Evolutionary conservation across 441 rosid species (phyloP), one percentile per base, ranked within the genome.

Genomic region (Adansonia rubrostipa): DNA sequence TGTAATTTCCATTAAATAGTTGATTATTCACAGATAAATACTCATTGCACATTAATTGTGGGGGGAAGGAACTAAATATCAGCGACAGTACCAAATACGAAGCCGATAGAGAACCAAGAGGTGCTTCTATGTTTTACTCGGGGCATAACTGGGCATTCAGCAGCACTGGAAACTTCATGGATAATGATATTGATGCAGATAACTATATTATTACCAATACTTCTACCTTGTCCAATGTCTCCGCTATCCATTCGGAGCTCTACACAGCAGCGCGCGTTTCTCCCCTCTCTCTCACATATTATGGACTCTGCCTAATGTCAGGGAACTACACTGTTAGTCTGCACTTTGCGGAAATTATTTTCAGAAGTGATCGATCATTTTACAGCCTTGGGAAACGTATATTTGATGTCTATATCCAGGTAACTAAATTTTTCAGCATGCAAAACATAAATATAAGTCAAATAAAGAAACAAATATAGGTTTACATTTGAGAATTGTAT

Each of bases 141-240:
- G 79, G 83, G 75, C 86, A 85, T 71, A 82, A 86, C 67, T 93
- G 98, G 98, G 98, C 92, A 79, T 84, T 88, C 56, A 95, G 99
- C 88, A 95, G 94, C 87, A 95, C 93, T 0, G 98, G 99, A 62
- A 89, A 90, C 88, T 95, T 93, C 87, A 86, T 91, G 98, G 97
- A 93, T 79, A 83, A 93, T 72, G 81, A 89, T 79, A 82, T 82
- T 64, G 94, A 90, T 76, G 80, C 89, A 53, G 98, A 95, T 80
- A 78, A 82, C 1, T 93, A 93, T 77, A 82, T 78, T 1, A 67
- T 79, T 71, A 82, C 76, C 36, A 95, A 92, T 78, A 87, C 88
- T 75, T 89, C 97, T 6, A 76, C 82, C 76, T 77, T 93, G 81
- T 83, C 89, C 42, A 85, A 86, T 57, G 79, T 79, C 60, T 88